These are phyloP conservation scores for Ogataea pini DNA, from an alignment of 805 yeast genomes.

Conservation along the genomic window DNA sequence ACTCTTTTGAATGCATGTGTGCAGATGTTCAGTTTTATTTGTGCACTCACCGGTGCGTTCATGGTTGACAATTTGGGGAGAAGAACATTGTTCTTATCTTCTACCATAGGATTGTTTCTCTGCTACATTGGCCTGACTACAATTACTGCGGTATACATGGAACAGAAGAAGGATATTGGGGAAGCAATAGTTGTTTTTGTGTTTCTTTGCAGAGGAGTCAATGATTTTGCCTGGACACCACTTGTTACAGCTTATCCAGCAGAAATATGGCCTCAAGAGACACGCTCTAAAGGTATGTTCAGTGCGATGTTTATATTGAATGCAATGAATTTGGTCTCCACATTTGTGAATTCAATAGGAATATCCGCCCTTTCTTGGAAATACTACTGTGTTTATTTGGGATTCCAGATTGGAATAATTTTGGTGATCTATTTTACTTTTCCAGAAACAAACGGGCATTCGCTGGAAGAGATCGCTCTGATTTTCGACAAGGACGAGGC, in stretches of 20 bases:
- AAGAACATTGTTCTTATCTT: conserved; percentile 39
- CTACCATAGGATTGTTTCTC: conserved; percentile 39
- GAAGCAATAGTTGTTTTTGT: conserved; percentile 55
- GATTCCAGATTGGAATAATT: conserved; percentile 24
- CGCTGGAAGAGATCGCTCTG: conserved; percentile 2
- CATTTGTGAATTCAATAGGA: conserved; percentile 38
- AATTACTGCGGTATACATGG: conserved; percentile 47
- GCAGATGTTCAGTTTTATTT: conserved; percentile 46
- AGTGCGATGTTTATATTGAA: conserved; percentile 19
- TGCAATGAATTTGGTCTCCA: conserved; percentile 32
- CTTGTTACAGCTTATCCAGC: conserved; percentile 49
- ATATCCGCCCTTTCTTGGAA: conserved; percentile 39
- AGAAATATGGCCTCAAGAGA: conserved; percentile 38
- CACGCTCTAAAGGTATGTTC: conserved; percentile 21
- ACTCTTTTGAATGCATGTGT: conserved; percentile 53
- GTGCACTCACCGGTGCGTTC: conserved; percentile 35
- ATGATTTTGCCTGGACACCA: conserved; percentile 47
- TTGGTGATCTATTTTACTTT: not conserved
- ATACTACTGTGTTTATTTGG: conserved; percentile 38
- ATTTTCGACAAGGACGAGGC: conserved; percentile 1
- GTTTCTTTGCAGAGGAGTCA: conserved; percentile 45
- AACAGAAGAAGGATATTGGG: conserved; percentile 42
- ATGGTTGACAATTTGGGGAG: conserved; percentile 36
- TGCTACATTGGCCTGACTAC: conserved; percentile 45
- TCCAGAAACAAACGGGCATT: conserved; percentile 1